phyloP scores from a whole-genome alignment of 108 stramenopile species.

The Cyclotella sp. region DNA sequence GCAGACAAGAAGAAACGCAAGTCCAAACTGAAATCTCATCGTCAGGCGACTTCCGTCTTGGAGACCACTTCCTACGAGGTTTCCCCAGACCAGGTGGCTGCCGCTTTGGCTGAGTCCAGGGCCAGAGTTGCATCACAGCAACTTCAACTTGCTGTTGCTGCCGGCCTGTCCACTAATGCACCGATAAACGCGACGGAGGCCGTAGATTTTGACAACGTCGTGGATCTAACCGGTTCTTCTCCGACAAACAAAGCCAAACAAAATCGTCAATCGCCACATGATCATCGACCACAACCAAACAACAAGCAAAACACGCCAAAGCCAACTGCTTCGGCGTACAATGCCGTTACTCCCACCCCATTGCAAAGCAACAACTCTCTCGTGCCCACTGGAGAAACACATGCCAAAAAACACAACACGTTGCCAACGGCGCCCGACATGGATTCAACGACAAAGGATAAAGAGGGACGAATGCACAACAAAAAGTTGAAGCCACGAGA shows the following conservation, averaged over 20 bases:
- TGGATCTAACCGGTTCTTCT: conserved; percentile 5
- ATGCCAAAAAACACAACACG: background rate
- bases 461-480: background rate
- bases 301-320: background rate
- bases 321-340: background rate
- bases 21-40: conserved; percentile 25
- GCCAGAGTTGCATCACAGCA: conserved; percentile 1
- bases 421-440: background rate
- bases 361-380: background rate
- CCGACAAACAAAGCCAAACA: background rate
- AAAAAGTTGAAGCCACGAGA: background rate
- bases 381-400: background rate
- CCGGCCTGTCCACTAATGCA: background rate
- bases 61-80: background rate
- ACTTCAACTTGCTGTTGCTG: background rate
- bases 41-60: conserved; percentile 7
- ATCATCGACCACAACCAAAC: background rate
- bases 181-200: background rate
- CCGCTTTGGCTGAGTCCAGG: conserved; percentile 3
- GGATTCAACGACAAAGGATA: background rate
- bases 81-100: conserved; percentile 2
- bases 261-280: background rate
- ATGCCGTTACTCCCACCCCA: conserved; percentile 9
- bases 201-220: background rate
- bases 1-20: conserved; percentile 3